Conservation (phyloP, 192 early-diverging fungal genomes). For the Backusella tuberculispora region DNA sequence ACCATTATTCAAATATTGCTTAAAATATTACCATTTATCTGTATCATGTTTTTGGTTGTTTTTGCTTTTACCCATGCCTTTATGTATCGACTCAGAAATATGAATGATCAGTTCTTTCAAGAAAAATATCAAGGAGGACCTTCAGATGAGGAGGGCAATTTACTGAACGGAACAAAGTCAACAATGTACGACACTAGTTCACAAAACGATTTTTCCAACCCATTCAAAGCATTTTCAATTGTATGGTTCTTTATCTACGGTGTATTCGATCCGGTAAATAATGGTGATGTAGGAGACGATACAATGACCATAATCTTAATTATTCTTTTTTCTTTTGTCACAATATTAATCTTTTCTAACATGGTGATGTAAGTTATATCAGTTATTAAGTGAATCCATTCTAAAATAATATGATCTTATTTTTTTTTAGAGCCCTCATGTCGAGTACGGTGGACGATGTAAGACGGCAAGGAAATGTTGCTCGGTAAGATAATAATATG, state of each 20-base stretch:
- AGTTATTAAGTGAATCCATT: background rate
- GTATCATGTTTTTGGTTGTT: conserved; percentile 9
- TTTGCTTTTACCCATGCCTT: conserved; percentile 20
- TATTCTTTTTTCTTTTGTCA: conserved; percentile 1
- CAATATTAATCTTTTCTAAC: conserved; percentile 6
- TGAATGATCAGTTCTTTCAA: background rate
- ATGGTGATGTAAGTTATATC: conserved; percentile 23
- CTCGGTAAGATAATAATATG: background rate
- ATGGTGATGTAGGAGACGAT: background rate
- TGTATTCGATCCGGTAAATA: background rate
- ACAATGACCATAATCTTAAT: background rate
- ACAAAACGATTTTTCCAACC: conserved; percentile 1
- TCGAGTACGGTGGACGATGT: background rate
- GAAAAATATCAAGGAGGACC: background rate
- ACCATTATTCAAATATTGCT: conserved; percentile 9
- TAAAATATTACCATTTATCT: background rate
- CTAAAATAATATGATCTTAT: background rate
- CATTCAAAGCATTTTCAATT: background rate
- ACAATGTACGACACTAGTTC: background rate
- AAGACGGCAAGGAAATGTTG: background rate
- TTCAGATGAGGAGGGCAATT: background rate
- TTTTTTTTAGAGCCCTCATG: background rate
- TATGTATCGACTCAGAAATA: background rate
- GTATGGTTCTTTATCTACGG: conserved; percentile 22
- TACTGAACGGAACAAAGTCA: background rate